Base-by-base conservation (phyloP, 108 stramenopile genomes). In the Pseudonitzschia multiseries region DNA sequence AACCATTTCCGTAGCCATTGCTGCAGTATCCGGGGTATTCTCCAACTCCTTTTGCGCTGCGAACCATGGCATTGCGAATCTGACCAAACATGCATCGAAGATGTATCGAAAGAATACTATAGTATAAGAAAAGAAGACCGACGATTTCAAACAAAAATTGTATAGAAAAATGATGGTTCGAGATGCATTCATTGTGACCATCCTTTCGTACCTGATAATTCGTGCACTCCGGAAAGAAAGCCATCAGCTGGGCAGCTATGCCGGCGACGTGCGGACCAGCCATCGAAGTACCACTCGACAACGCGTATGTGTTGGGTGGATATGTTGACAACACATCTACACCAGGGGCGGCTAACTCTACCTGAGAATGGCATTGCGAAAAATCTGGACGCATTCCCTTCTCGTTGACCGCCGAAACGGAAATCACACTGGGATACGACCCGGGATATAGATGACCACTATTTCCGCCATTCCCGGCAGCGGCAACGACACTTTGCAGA, bases 221-320 rank as follows among this genome's bases (percentile, higher is more conserved):
- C 48, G 78, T 75, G 57, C 81, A 81, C 41, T 78, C 57, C 26
- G 88, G 88, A 62, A 73, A 79, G 52, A 74, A 73, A 14, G 73
- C 67, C 80, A 72, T 73, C 5, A 89, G 57, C 24, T 87, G 73
- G 0, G 93, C 93, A 17, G 85, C 85, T 26, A 85, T 86, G 32
- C 87, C 93, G 1, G 89, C 78, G 13, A 93, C 89, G 50, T 91
- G 90, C 24, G 90, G 87, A 12, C 74, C 65, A 13, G 90, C 87
- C 85, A 87, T 89, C 29, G 75, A 80, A 27, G 86, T 87, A 18
- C 86, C 85, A 61, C 50, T 65, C 29, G 33, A 64, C 1, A 15
- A 24, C n/a, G 43, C 54, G 61, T 72, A 64, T 15, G 53, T 54
- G 24, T 54, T 54, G 24, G 53, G 53, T 54, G 53, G 53, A 43